Base-by-base conservation (phyloP, 2,329 filamentous ascomycete genomes). In the Apiospora hydei region DNA sequence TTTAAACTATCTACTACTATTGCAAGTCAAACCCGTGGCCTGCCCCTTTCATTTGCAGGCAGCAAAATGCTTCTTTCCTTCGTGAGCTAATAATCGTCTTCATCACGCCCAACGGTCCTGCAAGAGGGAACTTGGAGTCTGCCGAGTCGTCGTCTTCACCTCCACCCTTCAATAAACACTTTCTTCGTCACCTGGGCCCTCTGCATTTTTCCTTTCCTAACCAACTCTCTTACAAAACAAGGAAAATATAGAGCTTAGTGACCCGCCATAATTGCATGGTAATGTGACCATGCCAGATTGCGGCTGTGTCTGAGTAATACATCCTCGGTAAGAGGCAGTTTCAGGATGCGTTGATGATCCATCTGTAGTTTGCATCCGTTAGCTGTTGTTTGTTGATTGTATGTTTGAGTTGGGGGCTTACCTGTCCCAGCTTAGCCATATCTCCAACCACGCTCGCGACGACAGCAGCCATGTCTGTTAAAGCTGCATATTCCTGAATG, bases 401-500 rank as follows among this genome's bases (percentile, higher is more conserved):
- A 34, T 21, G 4, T 30, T 5, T 3, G 14, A n/a, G 24, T 41
- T 8, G 26, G 51, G n/a, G 44, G 26, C 77, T 77, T 76, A 81
- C 80, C 76, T 80, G 73, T 73, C 77, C 78, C 51, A 68, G 74
- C 53, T 77, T 80, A 51, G 77, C 77, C 77, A 79, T 76, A 26
- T 74, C 72, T 57, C 77, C 74, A 11, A 81, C 79, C 73, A 79
- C 77, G 72, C 78, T 80, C 10, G 80, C 79, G 16, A 81, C 78
- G 70, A 80, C 78, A 7, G 78, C 78, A 46, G 78, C 78, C 80
- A 81, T 81, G 10, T 81, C 79, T 7, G 80, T 81, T 53, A 81
- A 73, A 53, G 79, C 79, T 21, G 80, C 80, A 69, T 81, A 81
- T 71, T 81, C 79, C 44, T 73, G 73, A 26, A 80, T 76, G 8